Conservation (phyloP, 352 stramenopile species). For the Aphanomyces invadans region DNA sequence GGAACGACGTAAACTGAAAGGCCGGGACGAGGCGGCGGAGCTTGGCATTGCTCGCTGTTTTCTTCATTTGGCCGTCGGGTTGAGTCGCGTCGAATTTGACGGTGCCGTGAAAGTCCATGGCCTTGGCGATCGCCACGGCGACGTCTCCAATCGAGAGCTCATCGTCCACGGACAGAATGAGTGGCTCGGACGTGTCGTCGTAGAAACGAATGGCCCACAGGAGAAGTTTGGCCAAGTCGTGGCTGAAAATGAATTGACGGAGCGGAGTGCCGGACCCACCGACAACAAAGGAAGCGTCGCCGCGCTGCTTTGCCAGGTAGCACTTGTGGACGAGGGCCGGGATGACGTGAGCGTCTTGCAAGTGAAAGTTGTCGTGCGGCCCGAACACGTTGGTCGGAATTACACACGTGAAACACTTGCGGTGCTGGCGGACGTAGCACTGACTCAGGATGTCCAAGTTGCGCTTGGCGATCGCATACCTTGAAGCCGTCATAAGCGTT, state of each 20-base stretch:
- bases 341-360: slow-evolving; percentile 96
- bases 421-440: slow-evolving; percentile 94
- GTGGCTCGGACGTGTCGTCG: slow-evolving; percentile 82
- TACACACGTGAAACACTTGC: slow-evolving; percentile 96
- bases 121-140: slow-evolving; percentile 60
- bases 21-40: slow-evolving; percentile 82
- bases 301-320: slow-evolving; percentile 90
- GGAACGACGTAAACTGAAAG: slow-evolving; percentile 94
- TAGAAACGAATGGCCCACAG: slow-evolving; percentile 72
- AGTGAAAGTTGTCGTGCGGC: slow-evolving; percentile 97
- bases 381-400: slow-evolving; percentile 99
- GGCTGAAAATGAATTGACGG: slow-evolving; percentile 97
- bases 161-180: slow-evolving; percentile 94
- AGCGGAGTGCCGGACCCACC: slow-evolving; percentile 93
- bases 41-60: slow-evolving; percentile 96
- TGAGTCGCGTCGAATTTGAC: slow-evolving; percentile 90
- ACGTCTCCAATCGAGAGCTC: slow-evolving; percentile 95
- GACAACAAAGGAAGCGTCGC: slow-evolving; percentile 83
- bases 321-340: slow-evolving; percentile 98
- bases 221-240: slow-evolving; percentile 92
- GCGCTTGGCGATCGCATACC: slow-evolving; percentile 95
- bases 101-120: slow-evolving; percentile 76
- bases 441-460: slow-evolving; percentile 98
- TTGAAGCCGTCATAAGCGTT: neutral
- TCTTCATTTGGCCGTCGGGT: slow-evolving; percentile 98